Conservation (phyloP, 441 rosid species). For the Gossypium davidsonii region DNA sequence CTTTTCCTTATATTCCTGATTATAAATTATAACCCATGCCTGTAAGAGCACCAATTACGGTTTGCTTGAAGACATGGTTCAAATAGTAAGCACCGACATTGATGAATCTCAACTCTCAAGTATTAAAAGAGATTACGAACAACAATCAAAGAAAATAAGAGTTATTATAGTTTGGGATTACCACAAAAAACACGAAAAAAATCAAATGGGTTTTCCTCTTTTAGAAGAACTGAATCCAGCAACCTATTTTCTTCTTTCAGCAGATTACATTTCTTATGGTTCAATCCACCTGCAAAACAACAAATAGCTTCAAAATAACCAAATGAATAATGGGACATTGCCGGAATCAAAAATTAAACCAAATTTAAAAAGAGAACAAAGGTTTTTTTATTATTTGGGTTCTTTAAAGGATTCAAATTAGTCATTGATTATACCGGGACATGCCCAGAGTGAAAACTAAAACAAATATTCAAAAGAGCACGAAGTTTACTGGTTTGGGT, state of each 20-base stretch:
- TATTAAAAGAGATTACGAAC: neutral
- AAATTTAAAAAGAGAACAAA: neutral
- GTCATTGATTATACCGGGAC: neutral
- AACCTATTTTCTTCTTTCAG: constrained; percentile 14
- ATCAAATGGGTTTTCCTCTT: constrained; percentile 72
- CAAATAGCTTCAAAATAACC: neutral
- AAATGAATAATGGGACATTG: neutral
- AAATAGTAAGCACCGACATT: neutral
- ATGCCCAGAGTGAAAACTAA: neutral
- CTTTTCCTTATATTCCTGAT: neutral
- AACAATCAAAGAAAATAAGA: neutral
- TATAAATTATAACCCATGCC: neutral
- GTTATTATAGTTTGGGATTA: constrained; percentile 17
- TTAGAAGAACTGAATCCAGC: constrained; percentile 32
- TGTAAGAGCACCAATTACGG: neutral
- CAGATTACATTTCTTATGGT: constrained; percentile 14
- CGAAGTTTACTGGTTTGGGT: neutral
- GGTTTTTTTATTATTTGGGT: neutral
- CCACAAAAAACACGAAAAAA: constrained; percentile 68
- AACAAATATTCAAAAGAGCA: neutral
- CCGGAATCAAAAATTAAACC: neutral
- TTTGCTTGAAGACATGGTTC: neutral
- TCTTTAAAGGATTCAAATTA: neutral
- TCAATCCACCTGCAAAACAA: constrained; percentile 17
- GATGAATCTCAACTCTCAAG: neutral